These are phyloP conservation scores for Dryas drummondii DNA, from an alignment of 306 rosid genomes.

Conservation along the genomic window DNA sequence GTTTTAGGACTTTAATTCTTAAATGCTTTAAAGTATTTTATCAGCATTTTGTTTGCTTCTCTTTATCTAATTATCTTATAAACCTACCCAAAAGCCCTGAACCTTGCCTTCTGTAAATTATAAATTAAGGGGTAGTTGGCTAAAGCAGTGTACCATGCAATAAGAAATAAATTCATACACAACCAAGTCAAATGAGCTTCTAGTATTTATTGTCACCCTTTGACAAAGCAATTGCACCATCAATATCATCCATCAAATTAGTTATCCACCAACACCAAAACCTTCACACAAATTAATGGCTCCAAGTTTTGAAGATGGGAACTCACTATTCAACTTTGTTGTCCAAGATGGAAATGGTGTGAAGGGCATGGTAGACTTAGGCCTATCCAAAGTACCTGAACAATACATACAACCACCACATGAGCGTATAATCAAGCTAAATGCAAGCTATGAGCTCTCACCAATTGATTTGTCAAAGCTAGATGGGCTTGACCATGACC, in stretches of 20 bases:
- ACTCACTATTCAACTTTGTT: slow-evolving; percentile 49
- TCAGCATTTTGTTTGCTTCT: no score
- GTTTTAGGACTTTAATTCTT: no score
- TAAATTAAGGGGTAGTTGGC: no score
- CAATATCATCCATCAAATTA: background rate
- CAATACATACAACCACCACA: slow-evolving; percentile 51
- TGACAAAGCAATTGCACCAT: background rate
- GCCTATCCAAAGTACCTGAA: slow-evolving; percentile 50
- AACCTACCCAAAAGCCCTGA: no score
- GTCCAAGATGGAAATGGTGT: slow-evolving; percentile 62
- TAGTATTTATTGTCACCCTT: slow-evolving; percentile 1
- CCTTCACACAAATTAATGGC: slow-evolving; percentile 28
- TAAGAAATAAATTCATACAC: background rate
- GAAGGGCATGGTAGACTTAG: slow-evolving; percentile 56
- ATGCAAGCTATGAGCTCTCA: slow-evolving; percentile 13
- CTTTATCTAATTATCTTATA: no score
- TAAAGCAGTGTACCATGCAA: no score
- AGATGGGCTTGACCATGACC: slow-evolving; percentile 45
- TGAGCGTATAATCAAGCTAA: slow-evolving; percentile 42
- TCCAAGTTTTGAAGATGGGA: slow-evolving; percentile 28
- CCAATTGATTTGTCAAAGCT: slow-evolving; percentile 55
- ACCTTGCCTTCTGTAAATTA: no score
- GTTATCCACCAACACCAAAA: background rate
- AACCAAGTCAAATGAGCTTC: background rate
- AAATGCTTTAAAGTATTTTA: no score